Evolutionary conservation across 352 stramenopile genomes (phyloP).

Genomic region (Phytophthora multivora): DNA sequence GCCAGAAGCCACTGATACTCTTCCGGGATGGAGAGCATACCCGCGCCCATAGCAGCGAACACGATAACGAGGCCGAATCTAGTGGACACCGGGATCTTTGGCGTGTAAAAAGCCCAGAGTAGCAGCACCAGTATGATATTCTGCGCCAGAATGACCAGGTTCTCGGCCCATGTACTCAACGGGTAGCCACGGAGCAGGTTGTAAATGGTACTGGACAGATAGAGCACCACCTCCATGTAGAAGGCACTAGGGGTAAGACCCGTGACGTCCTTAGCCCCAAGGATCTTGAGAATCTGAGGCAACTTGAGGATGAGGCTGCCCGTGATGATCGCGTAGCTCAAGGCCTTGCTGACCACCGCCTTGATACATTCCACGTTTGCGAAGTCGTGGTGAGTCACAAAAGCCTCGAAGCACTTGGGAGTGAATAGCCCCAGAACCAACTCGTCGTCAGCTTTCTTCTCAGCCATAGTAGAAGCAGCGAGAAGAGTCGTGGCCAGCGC

Average conservation of each 20-base stretch:
- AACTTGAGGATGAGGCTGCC: constrained; percentile 88
- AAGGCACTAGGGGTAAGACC: constrained; percentile 86
- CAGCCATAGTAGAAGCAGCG: neutral
- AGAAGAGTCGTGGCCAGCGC: constrained; percentile 23
- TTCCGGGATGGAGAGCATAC: constrained; percentile 67
- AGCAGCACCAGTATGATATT: constrained; percentile 86
- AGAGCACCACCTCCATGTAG: constrained; percentile 90
- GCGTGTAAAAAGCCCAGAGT: constrained; percentile 72
- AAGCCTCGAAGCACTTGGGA: constrained; percentile 79
- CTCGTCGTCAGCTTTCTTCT: constrained; percentile 39
- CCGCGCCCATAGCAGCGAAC: constrained; percentile 53
- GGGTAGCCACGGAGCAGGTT: constrained; percentile 86
- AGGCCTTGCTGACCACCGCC: constrained; percentile 78
- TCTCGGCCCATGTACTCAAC: constrained; percentile 87
- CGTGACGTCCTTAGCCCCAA: constrained; percentile 79
- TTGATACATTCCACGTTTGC: constrained; percentile 85
- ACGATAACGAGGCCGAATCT: constrained; percentile 52
- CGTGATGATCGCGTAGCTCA: constrained; percentile 90
- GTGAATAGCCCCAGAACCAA: constrained; percentile 77
- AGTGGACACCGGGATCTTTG: constrained; percentile 55
- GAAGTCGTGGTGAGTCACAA: constrained; percentile 84
- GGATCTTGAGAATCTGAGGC: constrained; percentile 91
- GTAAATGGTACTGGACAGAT: constrained; percentile 83
- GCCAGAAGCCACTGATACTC: constrained; percentile 80
- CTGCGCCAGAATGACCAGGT: constrained; percentile 84